phyloP scores from a whole-genome alignment of 768 basidiomycete species.

The Boletellus ananiceps region DNA sequence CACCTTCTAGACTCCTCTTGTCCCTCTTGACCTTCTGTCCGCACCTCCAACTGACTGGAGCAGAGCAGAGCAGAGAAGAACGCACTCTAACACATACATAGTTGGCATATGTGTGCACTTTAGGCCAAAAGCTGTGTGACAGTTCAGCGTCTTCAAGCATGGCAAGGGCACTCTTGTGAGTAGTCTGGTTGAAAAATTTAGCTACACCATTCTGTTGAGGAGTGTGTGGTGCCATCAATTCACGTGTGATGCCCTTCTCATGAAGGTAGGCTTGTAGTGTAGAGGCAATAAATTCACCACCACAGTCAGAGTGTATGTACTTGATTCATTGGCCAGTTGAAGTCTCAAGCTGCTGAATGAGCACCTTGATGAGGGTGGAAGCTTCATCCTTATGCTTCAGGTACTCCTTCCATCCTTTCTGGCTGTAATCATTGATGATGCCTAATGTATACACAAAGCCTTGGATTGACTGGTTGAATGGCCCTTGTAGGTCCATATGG shows the following conservation, averaged over 20 bases:
- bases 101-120: conserved; percentile 7
- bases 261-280: neutral
- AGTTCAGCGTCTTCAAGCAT: conserved; percentile 21
- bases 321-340: neutral
- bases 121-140: conserved; percentile 20
- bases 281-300: neutral
- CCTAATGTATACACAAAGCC: conserved; percentile 6
- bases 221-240: neutral
- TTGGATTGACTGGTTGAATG: conserved; percentile 2
- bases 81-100: too few relatives aligned
- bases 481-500: neutral
- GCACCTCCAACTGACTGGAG: too few relatives aligned
- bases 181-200: conserved; percentile 22
- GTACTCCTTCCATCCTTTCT: conserved; percentile 12
- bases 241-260: neutral
- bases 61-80: too few relatives aligned
- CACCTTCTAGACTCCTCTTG: too few relatives aligned
- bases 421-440: conserved; percentile 5
- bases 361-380: neutral
- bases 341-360: neutral
- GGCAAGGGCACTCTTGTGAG: conserved; percentile 20
- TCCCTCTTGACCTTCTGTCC: too few relatives aligned
- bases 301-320: neutral
- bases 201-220: neutral
- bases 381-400: conserved; percentile 7